Base-by-base conservation (phyloP, 805 yeast species). In the Cyberlindnera xylosilytica region DNA sequence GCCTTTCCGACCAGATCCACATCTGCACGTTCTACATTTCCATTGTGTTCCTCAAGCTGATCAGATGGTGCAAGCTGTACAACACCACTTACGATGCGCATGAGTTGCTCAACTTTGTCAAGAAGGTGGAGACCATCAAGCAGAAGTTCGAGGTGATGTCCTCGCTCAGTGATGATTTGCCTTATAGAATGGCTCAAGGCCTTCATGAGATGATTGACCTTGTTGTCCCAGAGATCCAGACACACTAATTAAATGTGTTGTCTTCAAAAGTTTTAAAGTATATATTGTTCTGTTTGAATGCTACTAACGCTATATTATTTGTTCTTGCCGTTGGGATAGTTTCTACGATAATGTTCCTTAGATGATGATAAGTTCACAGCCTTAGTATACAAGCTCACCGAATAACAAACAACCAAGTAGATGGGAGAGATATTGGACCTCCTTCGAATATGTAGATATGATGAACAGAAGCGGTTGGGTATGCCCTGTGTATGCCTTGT, bases 1-100 rank as follows among this genome's bases (percentile, higher is more conserved):
- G 76, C 53, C 66, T 83, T n/a, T 78, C 86, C 11, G 89, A 83
- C 63, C 87, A 81, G 61, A 67, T 83, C 34, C 87, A 79, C 55
- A 69, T 80, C 17, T 54, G 55, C 38, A 39, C 53, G 12, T 46
- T 51, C 32, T 57, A 51, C 47, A 46, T 46, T 16, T 40, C 55
- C n/a, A 23, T 56, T 20, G 40, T 57, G n/a, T 50, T 56, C 26
- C 22, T 56, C 20, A 53, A 56, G 39, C 34, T 55, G 13, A 46
- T 56, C 28, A 42, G 42, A 22, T 54, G 60, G 60, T 49, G 56
- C 16, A 51, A 48, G 34, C 20, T 47, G 20, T 47, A 48, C 38
- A 51, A 53, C 45, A 38, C 46, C 10, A 49, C 55, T 6, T 52
- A 56, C 34, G 45, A 39, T 24, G 19, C 44, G 20, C 42, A 39